Evolutionary conservation across 2,329 filamentous ascomycete species (phyloP).

Genomic region (Hymenoscyphus fraxineus): DNA sequence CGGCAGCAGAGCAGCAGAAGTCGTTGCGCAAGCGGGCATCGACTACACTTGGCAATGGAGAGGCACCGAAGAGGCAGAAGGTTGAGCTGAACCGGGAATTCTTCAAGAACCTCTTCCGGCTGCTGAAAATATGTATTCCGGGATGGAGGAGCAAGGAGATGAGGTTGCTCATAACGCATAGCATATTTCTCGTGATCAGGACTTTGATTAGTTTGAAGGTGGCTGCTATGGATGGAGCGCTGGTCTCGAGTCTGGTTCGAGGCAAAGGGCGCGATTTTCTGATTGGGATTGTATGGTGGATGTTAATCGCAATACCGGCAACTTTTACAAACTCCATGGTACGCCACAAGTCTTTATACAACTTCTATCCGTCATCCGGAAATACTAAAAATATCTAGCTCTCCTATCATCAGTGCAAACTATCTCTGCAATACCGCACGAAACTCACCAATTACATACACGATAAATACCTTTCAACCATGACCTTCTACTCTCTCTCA

Average conservation of each 20-base stretch:
- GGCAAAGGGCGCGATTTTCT: conserved; percentile 89
- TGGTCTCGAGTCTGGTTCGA: conserved; percentile 89
- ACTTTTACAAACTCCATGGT: conserved; percentile 99
- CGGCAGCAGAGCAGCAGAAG: conserved; percentile 67
- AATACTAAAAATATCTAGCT: conserved; percentile 50
- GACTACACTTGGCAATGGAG: conserved; percentile 40
- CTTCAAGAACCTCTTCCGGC: conserved; percentile 60
- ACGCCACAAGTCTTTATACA: conserved; percentile 11
- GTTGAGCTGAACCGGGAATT: conserved; percentile 91
- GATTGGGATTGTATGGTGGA: conserved; percentile 92
- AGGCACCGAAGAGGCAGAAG: conserved; percentile 58
- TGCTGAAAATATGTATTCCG: conserved; percentile 85
- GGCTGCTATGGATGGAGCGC: conserved; percentile 87
- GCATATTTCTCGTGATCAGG: conserved; percentile 83
- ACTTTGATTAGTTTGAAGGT: conserved; percentile 95
- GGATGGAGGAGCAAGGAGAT: conserved; percentile 88
- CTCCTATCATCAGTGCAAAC: conserved; percentile 93
- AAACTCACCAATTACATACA: conserved; percentile 93
- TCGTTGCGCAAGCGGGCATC: conserved; percentile 52
- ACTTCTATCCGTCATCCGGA: neutral
- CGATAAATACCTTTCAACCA: conserved; percentile 90
- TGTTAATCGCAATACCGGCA: conserved; percentile 91
- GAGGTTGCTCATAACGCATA: conserved; percentile 81
- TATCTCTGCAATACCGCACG: conserved; percentile 88
- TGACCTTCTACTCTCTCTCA: conserved; percentile 96